phyloP scores from a whole-genome alignment of 78 protist species.

The Diacronema lutheri region DNA sequence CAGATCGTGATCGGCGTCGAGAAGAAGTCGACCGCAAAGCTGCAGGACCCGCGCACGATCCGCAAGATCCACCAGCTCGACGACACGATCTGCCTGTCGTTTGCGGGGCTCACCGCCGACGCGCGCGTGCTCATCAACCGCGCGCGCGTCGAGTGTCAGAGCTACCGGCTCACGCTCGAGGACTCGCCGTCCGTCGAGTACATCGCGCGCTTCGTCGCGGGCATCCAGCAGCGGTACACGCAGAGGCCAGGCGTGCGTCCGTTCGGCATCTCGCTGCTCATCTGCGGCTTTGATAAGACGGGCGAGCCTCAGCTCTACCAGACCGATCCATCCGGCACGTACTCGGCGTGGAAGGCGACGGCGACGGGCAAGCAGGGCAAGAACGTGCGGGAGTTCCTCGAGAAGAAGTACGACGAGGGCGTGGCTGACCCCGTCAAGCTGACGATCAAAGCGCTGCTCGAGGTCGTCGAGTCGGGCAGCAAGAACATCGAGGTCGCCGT shows the following conservation, averaged over 20 bases:
- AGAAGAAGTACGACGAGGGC: conserved; percentile 81
- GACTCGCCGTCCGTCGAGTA: conserved; percentile 86
- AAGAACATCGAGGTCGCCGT: conserved; percentile 92
- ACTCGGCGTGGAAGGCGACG: conserved; percentile 88
- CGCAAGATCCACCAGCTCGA: conserved; percentile 93
- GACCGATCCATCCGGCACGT: conserved; percentile 96
- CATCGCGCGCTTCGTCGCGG: conserved; percentile 26
- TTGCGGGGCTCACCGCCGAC: conserved; percentile 97
- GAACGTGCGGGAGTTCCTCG: conserved; percentile 90
- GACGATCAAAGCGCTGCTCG: conserved; percentile 92
- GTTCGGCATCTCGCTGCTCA: conserved; percentile 95
- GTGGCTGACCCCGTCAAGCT: conserved; percentile 76
- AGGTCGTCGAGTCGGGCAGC: conserved; percentile 95
- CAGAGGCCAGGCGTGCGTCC: conserved; percentile 97
- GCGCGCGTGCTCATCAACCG: conserved; percentile 89
- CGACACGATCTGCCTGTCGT: conserved; percentile 89
- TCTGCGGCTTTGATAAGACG: conserved; percentile 90
- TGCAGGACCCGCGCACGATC: conserved; percentile 95
- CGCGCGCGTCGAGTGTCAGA: conserved; percentile 95
- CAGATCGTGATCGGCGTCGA: conserved; percentile 73
- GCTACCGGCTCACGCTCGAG: conserved; percentile 90
- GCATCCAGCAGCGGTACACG: conserved; percentile 94
- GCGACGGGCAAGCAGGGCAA: conserved; percentile 80
- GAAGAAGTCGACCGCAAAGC: conserved; percentile 48
- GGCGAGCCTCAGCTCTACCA: conserved; percentile 88